Percentiles rank a stretch among this genome's conserved stretches.
These are phyloP conservation scores for Lipomyces mesembrius DNA, from an alignment of 805 yeast genomes.

Conservation along the genomic window DNA sequence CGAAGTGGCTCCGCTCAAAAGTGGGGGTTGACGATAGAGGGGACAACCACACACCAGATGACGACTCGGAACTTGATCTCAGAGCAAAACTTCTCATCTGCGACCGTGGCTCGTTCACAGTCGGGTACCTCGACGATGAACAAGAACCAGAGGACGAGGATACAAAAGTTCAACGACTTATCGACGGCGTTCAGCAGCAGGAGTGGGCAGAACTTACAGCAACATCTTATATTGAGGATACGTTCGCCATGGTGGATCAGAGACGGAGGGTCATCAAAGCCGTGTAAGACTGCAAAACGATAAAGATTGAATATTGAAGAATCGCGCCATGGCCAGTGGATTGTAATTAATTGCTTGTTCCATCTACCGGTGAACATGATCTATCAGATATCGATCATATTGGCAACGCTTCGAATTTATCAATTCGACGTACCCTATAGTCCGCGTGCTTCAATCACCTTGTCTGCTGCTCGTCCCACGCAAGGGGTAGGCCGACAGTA, in stretches of 20 bases:
- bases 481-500: no score
- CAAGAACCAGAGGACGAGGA: conserved; percentile 37
- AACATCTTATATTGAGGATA: conserved; percentile 26
- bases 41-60: conserved; percentile 10
- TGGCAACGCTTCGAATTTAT: no score
- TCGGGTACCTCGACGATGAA: conserved; percentile 32
- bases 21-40: conserved; percentile 8
- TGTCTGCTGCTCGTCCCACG: no score
- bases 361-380: no score
- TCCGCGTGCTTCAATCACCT: no score
- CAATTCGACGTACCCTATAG: no score
- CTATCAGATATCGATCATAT: no score
- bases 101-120: conserved; percentile 19
- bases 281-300: neutral
- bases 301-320: neutral
- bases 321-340: no score
- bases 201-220: conserved; percentile 33
- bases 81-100: conserved; percentile 17
- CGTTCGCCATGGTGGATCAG: conserved; percentile 25
- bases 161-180: conserved; percentile 31
- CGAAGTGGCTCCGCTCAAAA: conserved; percentile 25
- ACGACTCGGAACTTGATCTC: conserved; percentile 3
- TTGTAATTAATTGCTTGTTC: no score
- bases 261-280: conserved; percentile 7
- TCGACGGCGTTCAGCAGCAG: conserved; percentile 37